These are phyloP conservation scores for Fusarium penzigii DNA, from an alignment of 2,329 filamentous ascomycete species.

Conservation along the genomic window DNA sequence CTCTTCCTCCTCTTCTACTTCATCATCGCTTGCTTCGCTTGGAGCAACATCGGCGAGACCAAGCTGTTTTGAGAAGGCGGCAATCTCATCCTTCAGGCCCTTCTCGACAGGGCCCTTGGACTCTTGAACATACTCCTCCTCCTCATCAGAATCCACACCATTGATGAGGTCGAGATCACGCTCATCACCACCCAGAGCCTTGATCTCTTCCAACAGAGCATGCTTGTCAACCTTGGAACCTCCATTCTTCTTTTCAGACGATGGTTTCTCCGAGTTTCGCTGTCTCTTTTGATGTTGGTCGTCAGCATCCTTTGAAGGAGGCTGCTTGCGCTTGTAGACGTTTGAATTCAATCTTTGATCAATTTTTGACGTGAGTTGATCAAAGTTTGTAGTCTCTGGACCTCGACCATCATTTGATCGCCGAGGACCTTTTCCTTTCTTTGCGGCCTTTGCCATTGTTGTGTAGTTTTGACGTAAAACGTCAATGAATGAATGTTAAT, in stretches of 20 bases:
- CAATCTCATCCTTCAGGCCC: slow-evolving; percentile 37
- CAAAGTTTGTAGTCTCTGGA: slow-evolving; percentile 54
- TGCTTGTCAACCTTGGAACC: slow-evolving; percentile 33
- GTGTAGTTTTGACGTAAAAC: slow-evolving; percentile 12
- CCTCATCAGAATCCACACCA: slow-evolving; percentile 47
- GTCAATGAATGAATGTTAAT: slow-evolving; percentile 15
- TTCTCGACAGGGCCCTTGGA: slow-evolving; percentile 44
- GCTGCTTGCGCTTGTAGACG: slow-evolving; percentile 48
- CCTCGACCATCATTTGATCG: slow-evolving; percentile 19
- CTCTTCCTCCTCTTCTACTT: slow-evolving; percentile 35
- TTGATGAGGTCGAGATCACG: slow-evolving; percentile 63
- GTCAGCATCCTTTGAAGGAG: slow-evolving; percentile 35
- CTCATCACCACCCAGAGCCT: slow-evolving; percentile 65
- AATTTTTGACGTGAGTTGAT: slow-evolving; percentile 57
- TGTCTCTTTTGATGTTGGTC: slow-evolving; percentile 41
- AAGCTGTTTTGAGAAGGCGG: slow-evolving; percentile 41
- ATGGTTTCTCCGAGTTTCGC: slow-evolving; percentile 32
- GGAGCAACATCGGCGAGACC: slow-evolving; percentile 37
- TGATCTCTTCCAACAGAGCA: slow-evolving; percentile 61
- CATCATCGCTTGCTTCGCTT: slow-evolving; percentile 40
- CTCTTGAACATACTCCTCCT: slow-evolving; percentile 31
- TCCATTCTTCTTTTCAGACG: slow-evolving; percentile 22
- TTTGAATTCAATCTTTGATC: slow-evolving; percentile 49
- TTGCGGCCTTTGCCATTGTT: slow-evolving; percentile 39
- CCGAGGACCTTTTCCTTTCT: slow-evolving; percentile 37